Base-by-base conservation (phyloP, 352 stramenopile species). In the Pythium monospermum region DNA sequence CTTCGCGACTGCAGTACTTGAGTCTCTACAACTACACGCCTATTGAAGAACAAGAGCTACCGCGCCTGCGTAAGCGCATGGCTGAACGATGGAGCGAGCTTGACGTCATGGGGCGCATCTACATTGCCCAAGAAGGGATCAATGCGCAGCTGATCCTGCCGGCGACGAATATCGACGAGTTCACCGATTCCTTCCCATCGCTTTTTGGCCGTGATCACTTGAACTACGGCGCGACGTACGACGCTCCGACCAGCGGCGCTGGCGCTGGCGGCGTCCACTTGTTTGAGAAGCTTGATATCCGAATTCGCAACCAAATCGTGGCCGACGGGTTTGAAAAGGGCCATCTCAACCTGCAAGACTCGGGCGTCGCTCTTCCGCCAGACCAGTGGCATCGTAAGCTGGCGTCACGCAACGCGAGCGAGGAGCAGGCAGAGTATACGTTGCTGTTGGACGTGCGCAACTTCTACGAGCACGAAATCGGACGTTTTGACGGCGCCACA, bases 121-220 rank as follows among this genome's bases (percentile, higher is more conserved):
- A 98, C 67, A 87, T 98, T 16, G 89, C 93, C 6, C 57, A 80
- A 11, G 94, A 98, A 76, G 94, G 92, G 18, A 76, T 98, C 39
- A 98, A 98, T 72, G 94, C 88, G 7, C 94, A 98, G 76, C 91
- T 98, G 69, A 83, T 91, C 32, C 71, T 98, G 25, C 93, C 94
- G 2, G 80, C 81, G 31, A 79, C 72, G 36, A 73, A 85, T 8
- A 28, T 97, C 31, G 40, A 68, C 12, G 66, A 75, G 26, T 96
- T 96, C 67, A 61, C 72, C 5, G 45, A 67, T 37, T 90, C 77
- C 45, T 87, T 82, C 32, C 56, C 70, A 18, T 57, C 53, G 3
- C 61, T 91, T 25, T 63, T 65, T 23, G 62, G 81, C 21, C 61
- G 94, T 16, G 38, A 54, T 3, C 50, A 63, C 31, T 44, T 78